These are phyloP conservation scores for Talaromyces sp. DNA, from an alignment of 2,329 filamentous ascomycete genomes.

Conservation along the genomic window DNA sequence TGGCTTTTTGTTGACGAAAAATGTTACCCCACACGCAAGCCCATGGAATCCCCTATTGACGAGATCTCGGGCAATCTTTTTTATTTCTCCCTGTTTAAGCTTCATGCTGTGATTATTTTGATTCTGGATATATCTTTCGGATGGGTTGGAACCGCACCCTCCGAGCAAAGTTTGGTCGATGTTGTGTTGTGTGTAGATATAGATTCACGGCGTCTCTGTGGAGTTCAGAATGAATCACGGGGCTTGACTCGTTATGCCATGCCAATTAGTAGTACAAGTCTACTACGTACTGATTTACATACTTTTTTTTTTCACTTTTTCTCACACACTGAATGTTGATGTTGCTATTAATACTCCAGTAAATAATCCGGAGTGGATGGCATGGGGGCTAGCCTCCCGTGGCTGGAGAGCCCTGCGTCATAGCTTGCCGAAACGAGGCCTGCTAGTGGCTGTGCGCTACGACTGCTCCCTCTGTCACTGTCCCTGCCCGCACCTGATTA, in stretches of 20 bases:
- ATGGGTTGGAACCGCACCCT: background rate
- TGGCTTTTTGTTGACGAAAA: background rate
- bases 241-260: background rate
- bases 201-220: conserved; percentile 1
- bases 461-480: background rate
- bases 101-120: background rate
- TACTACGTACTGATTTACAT: background rate
- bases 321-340: background rate
- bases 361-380: too few species aligned
- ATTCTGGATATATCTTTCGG: background rate
- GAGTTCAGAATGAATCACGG: background rate
- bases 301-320: too few species aligned
- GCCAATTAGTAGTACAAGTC: background rate
- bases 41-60: background rate
- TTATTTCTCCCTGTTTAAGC: background rate
- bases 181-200: conserved; percentile 9
- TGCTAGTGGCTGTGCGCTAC: conserved; percentile 8
- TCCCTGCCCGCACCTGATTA: conserved; percentile 8
- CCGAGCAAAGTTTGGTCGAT: background rate
- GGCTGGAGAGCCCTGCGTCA: background rate
- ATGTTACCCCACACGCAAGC: background rate
- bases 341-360: background rate
- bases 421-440: background rate
- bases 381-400: background rate
- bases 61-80: background rate